Conservation (phyloP, 2,329 filamentous ascomycete genomes). For the Scedosporium boydii region DNA sequence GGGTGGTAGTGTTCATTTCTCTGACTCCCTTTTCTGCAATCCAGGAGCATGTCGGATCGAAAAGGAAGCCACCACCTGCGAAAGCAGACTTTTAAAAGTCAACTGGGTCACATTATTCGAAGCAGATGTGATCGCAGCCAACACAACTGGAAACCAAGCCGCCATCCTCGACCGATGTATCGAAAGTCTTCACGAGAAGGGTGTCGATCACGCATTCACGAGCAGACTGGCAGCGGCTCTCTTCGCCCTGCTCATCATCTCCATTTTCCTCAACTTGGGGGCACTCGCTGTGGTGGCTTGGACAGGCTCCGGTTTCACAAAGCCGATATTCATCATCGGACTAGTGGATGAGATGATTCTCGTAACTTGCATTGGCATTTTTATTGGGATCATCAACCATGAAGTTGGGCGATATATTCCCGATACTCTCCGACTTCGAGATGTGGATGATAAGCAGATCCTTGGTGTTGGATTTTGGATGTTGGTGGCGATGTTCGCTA, state of each 20-base stretch:
- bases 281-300: not conserved
- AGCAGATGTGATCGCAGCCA: not conserved
- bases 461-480: conserved; percentile 5
- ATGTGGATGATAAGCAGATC: conserved; percentile 3
- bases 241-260: conserved; percentile 3
- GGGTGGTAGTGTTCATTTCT: not conserved
- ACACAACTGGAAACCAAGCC: not conserved
- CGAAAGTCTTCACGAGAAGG: not conserved
- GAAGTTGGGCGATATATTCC: conserved; percentile 3
- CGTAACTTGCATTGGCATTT: conserved; percentile 1
- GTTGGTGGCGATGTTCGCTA: not conserved
- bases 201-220: not conserved
- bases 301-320: not conserved
- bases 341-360: conserved; percentile 2
- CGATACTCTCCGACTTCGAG: not conserved
- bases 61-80: not conserved
- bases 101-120: conserved; percentile 1
- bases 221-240: not conserved
- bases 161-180: not conserved
- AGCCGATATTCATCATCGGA: not conserved
- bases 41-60: not conserved
- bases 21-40: not conserved
- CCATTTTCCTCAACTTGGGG: not conserved
- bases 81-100: not conserved
- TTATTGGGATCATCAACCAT: conserved; percentile 5